Conservation (phyloP, 495 filamentous ascomycete species). For the Aspergillus conjunctus region DNA sequence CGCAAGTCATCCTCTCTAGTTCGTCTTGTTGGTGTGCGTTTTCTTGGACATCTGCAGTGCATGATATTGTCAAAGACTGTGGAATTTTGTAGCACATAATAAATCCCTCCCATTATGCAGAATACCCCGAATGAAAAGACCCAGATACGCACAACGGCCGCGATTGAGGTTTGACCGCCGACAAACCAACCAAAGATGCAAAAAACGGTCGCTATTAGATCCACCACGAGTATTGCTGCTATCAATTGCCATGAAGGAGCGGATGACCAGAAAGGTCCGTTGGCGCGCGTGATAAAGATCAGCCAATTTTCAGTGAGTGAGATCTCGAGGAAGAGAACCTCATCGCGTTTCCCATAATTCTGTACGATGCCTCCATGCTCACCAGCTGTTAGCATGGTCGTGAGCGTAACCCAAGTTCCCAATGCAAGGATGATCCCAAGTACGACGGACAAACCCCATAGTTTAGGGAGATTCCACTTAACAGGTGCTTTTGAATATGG, state of each 20-base stretch:
- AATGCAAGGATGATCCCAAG: constrained; percentile 78
- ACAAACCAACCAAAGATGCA: constrained; percentile 80
- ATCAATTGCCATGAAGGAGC: constrained; percentile 80
- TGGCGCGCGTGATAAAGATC: constrained; percentile 92
- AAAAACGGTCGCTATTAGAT: constrained; percentile 82
- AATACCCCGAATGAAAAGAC: constrained; percentile 87
- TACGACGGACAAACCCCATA: constrained; percentile 88
- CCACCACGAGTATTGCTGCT: constrained; percentile 75
- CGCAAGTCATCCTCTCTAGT: constrained; percentile 77
- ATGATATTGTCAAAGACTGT: constrained; percentile 84
- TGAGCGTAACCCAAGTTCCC: constrained; percentile 82
- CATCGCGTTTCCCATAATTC: constrained; percentile 79
- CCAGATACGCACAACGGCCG: constrained; percentile 84
- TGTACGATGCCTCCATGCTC: constrained; percentile 79
- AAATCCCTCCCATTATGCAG: constrained; percentile 65
- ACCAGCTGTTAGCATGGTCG: constrained; percentile 70
- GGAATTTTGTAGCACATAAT: constrained; percentile 77
- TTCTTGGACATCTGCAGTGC: constrained; percentile 82
- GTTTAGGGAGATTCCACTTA: constrained; percentile 91
- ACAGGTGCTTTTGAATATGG: constrained; percentile 84
- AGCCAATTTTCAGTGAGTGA: constrained; percentile 93
- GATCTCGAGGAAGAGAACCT: constrained; percentile 87
- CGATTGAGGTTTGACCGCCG: constrained; percentile 64
- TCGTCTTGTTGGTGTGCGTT: constrained; percentile 60
- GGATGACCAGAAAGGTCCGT: constrained; percentile 82